Conservation (phyloP, 2,329 filamentous ascomycete species). For the Arthrobotrys musiformis region DNA sequence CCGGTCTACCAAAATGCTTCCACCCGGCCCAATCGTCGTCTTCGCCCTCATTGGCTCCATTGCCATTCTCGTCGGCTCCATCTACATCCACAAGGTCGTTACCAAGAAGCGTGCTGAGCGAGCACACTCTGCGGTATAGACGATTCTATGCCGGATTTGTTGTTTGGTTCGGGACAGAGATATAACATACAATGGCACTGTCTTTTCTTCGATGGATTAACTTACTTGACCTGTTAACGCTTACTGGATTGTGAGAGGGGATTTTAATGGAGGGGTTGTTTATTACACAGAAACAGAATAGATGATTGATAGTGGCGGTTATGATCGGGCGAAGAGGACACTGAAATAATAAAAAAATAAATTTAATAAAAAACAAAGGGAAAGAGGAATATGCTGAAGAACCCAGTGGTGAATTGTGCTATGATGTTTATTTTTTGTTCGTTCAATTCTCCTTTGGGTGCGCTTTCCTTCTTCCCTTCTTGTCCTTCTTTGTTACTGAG, state of each 20-base stretch:
- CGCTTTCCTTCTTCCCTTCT: slow-evolving; percentile 21
- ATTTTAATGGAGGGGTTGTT: slow-evolving; percentile 1
- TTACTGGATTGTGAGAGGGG: not conserved
- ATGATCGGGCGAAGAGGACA: slow-evolving; percentile 6
- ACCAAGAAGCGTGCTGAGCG: slow-evolving; percentile 45
- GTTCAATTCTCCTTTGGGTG: slow-evolving; percentile 3
- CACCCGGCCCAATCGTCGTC: slow-evolving; percentile 52
- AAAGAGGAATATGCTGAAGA: not conserved
- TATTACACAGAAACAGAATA: slow-evolving; percentile 15
- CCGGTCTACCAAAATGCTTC: slow-evolving; percentile 40
- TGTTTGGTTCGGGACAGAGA: not conserved
- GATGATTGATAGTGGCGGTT: slow-evolving; percentile 38
- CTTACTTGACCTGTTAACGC: not conserved
- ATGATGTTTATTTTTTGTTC: not conserved
- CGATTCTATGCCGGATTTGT: too few species aligned
- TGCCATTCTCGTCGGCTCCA: slow-evolving; percentile 36
- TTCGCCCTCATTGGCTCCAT: slow-evolving; percentile 51
- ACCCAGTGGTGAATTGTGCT: slow-evolving; percentile 18
- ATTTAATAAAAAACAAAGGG: not conserved
- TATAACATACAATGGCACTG: not conserved
- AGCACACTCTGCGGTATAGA: slow-evolving; percentile 47
- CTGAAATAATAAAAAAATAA: not conserved
- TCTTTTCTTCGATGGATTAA: not conserved
- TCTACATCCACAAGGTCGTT: slow-evolving; percentile 46
- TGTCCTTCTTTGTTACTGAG: slow-evolving; percentile 3